A percentile compares a stretch with the other conserved stretches of the same genome.
Evolutionary conservation across 2,329 filamentous ascomycete species (phyloP).

Genomic region (Neonectria punicea): DNA sequence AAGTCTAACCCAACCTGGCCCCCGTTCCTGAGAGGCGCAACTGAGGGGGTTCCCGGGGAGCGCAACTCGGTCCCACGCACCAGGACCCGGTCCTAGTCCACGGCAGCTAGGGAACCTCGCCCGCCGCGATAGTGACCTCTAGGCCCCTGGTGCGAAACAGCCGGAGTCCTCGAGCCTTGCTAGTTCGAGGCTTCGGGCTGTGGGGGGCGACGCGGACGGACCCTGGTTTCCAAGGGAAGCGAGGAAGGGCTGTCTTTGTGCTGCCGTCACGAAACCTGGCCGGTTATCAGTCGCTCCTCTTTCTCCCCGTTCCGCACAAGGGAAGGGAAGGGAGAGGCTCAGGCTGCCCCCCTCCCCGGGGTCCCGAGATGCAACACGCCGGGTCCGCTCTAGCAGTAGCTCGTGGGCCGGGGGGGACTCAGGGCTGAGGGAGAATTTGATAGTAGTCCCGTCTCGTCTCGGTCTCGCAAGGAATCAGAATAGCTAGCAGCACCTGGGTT

Average conservation of each 20-base stretch:
- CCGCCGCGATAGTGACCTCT: constrained; percentile 14
- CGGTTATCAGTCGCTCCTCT: background rate
- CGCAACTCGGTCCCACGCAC: background rate
- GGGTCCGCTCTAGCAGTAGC: background rate
- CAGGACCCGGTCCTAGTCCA: constrained; percentile 9
- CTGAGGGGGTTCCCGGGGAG: background rate
- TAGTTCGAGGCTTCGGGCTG: constrained; percentile 21
- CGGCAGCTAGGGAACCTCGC: constrained; percentile 22
- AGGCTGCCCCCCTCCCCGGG: background rate
- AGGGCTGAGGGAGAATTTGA: background rate
- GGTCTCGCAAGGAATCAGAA: background rate
- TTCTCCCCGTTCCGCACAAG: background rate
- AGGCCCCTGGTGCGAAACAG: constrained; percentile 33
- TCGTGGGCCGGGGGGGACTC: background rate
- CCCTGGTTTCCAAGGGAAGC: background rate
- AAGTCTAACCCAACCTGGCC: background rate
- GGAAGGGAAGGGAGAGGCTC: background rate
- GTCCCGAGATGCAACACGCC: constrained; percentile 6
- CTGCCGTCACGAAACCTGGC: background rate
- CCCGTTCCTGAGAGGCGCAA: background rate
- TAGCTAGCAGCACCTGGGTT: background rate
- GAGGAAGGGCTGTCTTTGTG: background rate
- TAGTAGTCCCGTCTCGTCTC: background rate
- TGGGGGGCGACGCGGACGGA: constrained; percentile 10
- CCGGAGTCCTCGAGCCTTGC: constrained; percentile 29